phyloP scores from a whole-genome alignment of 1,284 basidiomycete species.

The Hortiboletus rubellus region DNA sequence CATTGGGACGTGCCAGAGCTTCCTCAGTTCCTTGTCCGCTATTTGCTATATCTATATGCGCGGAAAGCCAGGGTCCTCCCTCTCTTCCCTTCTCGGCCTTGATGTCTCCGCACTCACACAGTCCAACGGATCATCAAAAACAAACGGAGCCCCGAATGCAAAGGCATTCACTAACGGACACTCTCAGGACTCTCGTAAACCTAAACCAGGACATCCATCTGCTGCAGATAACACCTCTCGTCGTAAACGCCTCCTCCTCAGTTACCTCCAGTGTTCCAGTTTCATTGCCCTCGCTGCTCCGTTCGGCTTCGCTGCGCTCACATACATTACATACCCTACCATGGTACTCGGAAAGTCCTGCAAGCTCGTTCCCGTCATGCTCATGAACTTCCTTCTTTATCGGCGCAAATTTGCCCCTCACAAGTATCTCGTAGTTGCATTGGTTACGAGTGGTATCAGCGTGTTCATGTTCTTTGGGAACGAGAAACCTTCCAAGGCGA shows the following conservation, averaged over 20 bases:
- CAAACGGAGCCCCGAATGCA: constrained; percentile 28
- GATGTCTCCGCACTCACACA: constrained; percentile 17
- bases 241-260: constrained; percentile 59
- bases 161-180: constrained; percentile 26
- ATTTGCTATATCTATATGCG: constrained; percentile 77
- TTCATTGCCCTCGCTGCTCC: constrained; percentile 92
- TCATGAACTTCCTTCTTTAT: constrained; percentile 92
- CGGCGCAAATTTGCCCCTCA: constrained; percentile 87
- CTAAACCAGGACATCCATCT: constrained; percentile 39
- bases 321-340: constrained; percentile 97
- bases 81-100: constrained; percentile 61
- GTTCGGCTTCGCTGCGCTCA: constrained; percentile 92
- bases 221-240: constrained; percentile 40
- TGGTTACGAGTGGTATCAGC: constrained; percentile 93
- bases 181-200: constrained; percentile 25
- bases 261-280: constrained; percentile 81
- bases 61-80: constrained; percentile 51
- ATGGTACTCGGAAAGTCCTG: constrained; percentile 99
- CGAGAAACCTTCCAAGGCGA: constrained; percentile 50
- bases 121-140: constrained; percentile 30
- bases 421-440: constrained; percentile 91
- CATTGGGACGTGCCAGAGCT: constrained; percentile 86
- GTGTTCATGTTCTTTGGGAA: constrained; percentile 91
- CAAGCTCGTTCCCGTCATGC: constrained; percentile 95
- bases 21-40: constrained; percentile 78